A percentile compares a stretch with the other conserved stretches of the same genome.
Conservation (phyloP, 2,329 filamentous ascomycete species). For the Fusarium sp. region DNA sequence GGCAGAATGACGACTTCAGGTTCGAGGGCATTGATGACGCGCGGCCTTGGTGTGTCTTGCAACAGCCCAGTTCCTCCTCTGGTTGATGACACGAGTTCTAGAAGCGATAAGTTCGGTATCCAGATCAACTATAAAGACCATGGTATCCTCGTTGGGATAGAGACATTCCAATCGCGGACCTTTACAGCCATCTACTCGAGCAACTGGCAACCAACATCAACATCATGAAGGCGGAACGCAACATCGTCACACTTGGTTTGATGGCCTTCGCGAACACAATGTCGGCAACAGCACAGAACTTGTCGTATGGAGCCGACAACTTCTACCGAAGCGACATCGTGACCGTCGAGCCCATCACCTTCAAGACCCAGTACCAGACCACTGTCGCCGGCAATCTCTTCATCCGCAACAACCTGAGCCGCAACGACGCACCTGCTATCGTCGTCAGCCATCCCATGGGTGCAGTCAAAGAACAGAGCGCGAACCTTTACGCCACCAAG, state of each 20-base stretch:
- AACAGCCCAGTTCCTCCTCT: too few species aligned
- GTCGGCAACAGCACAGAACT: constrained; percentile 3
- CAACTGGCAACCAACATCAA: neutral
- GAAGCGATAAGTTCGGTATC: neutral
- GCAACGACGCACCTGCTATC: constrained; percentile 36
- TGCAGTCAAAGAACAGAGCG: constrained; percentile 51
- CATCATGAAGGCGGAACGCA: neutral
- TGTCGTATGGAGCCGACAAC: constrained; percentile 18
- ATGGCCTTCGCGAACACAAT: neutral
- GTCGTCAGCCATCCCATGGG: constrained; percentile 51
- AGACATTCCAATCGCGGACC: neutral
- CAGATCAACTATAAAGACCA: neutral
- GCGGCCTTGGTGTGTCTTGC: neutral
- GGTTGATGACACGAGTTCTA: neutral
- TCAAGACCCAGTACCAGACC: constrained; percentile 3
- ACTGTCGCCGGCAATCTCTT: constrained; percentile 9
- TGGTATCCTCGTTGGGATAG: neutral
- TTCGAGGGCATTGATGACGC: neutral
- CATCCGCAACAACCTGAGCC: constrained; percentile 2
- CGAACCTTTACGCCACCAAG: constrained; percentile 32
- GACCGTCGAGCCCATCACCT: constrained; percentile 1
- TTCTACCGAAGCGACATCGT: constrained; percentile 17
- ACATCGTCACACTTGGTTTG: neutral
- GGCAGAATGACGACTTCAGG: constrained; percentile 7
- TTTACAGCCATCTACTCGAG: neutral